Conservation (phyloP, 2,329 filamentous ascomycete genomes). For the Paecilomyces dactylethromorphus region DNA sequence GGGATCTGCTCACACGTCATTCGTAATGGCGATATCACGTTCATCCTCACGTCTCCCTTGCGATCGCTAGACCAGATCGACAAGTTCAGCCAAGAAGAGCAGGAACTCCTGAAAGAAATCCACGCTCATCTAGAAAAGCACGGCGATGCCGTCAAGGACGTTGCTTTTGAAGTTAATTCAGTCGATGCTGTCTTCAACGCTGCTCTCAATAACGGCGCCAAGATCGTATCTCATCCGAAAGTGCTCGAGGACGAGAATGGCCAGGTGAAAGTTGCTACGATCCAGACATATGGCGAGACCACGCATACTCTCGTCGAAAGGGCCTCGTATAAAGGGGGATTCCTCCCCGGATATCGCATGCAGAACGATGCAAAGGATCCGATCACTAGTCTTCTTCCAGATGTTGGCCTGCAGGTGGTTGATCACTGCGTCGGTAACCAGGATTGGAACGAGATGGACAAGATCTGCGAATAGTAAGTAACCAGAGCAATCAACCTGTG, state of each 20-base stretch:
- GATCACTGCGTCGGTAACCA: conserved; percentile 98
- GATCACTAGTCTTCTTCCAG: conserved; percentile 48
- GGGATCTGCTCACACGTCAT: conserved; percentile 73
- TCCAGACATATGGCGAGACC: conserved; percentile 90
- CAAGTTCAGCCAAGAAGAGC: conserved; percentile 51
- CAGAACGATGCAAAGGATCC: conserved; percentile 43
- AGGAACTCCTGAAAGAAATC: conserved; percentile 62
- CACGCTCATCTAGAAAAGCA: conserved; percentile 78
- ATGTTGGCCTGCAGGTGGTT: conserved; percentile 64
- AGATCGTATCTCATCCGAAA: conserved; percentile 40
- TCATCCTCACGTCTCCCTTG: conserved; percentile 36
- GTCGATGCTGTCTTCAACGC: conserved; percentile 71
- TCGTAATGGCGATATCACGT: conserved; percentile 37
- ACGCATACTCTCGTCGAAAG: conserved; percentile 86
- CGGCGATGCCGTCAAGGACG: conserved; percentile 90
- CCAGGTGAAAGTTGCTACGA: conserved; percentile 66
- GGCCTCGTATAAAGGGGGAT: conserved; percentile 61
- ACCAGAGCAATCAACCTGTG: background rate
- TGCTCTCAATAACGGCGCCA: conserved; percentile 53
- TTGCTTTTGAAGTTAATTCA: conserved; percentile 89
- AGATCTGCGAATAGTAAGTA: conserved; percentile 52
- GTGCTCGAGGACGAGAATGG: conserved; percentile 58
- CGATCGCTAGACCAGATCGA: conserved; percentile 61
- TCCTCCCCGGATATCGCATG: conserved; percentile 74
- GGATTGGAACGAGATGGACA: conserved; percentile 83